Base-by-base conservation (phyloP, 225 moss, liverwort and hornwort species). In the Marchantia polymorpha region DNA sequence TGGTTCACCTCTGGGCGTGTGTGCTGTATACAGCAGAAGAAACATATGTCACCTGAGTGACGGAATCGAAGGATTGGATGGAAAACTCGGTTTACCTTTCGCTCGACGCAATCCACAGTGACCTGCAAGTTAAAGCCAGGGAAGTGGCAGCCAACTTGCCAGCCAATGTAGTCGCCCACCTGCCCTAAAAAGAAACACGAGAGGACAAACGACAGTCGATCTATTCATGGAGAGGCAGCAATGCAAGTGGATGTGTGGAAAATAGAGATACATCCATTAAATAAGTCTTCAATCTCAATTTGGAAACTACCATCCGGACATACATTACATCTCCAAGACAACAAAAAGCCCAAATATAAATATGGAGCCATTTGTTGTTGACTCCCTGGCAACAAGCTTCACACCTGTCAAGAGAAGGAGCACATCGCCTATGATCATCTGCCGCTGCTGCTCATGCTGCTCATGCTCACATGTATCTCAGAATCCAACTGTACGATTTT, bases 311-410 rank as follows among this genome's bases (percentile, higher is more conserved):
- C 63, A 63, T 7, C 17, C 9, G 63, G 63, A 63, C 63, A 63
- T 63, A 19, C 63, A 63, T 63, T 63, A 63, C 23, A 23, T n/a
- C 63, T 63, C 23, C 63, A 63, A 63, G 63, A 63, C 63, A 63
- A 63, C 63, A 63, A 63, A 20, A 63, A 63, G 63, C 63, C 63
- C 63, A 63, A 63, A 63, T 56, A 63, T 63, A 63, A 63, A n/a
- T 63, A 15, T 63, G 63, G 17, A 63, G 20, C 63, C 0, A 63
- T 63, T 12, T 63, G 63, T 63, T 20, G 63, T 63, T 63, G 63
- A 63, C 63, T 63, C 63, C 56, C 63, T 63, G 63, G 23, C 17
- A 63, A 63, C n/a, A 19, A 63, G 63, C 63, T 8, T 19, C 63
- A 20, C 63, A 19, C 63, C 63, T 63, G 63, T 63, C 63, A 63